phyloP scores from a whole-genome alignment of 805 yeast genomes.

The Wickerhamomyces subpelliculosus region DNA sequence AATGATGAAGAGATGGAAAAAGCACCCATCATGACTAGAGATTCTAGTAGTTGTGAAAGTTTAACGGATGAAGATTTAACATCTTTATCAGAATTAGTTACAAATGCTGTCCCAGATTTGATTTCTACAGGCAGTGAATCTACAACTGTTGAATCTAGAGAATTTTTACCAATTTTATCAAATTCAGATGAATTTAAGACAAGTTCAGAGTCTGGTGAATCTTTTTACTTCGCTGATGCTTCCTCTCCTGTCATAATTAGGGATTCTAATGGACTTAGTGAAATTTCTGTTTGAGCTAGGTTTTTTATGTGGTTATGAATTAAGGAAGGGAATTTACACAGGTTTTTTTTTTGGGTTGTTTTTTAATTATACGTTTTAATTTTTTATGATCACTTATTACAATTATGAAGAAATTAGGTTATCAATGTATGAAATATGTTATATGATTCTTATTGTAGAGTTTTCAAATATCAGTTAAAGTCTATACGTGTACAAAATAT shows the following conservation, averaged over 20 bases:
- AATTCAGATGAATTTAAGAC: not conserved
- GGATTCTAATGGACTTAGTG: not conserved
- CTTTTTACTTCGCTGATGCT: not conserved
- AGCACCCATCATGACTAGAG: slow-evolving; percentile 15
- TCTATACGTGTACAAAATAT: too few species aligned
- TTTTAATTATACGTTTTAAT: too few species aligned
- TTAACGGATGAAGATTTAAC: not conserved
- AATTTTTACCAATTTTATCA: not conserved
- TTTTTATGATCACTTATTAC: too few species aligned
- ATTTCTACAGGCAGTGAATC: slow-evolving; percentile 6
- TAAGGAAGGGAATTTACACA: too few species aligned
- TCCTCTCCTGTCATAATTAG: not conserved
- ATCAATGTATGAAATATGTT: too few species aligned
- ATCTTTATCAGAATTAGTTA: not conserved
- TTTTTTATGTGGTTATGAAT: not conserved
- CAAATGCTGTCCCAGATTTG: slow-evolving; percentile 3
- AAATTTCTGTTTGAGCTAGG: not conserved
- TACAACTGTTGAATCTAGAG: not conserved
- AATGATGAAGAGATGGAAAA: slow-evolving; percentile 11
- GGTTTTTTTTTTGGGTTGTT: too few species aligned
- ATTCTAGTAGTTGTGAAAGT: not conserved
- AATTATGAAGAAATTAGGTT: too few species aligned
- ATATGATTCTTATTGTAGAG: too few species aligned
- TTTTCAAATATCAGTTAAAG: too few species aligned
- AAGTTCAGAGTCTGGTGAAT: not conserved